Evolutionary conservation across 192 early-diverging fungal species (phyloP), one percentile per base, ranked within the genome.

Genomic region (Phlyctochytrium bullatum): DNA sequence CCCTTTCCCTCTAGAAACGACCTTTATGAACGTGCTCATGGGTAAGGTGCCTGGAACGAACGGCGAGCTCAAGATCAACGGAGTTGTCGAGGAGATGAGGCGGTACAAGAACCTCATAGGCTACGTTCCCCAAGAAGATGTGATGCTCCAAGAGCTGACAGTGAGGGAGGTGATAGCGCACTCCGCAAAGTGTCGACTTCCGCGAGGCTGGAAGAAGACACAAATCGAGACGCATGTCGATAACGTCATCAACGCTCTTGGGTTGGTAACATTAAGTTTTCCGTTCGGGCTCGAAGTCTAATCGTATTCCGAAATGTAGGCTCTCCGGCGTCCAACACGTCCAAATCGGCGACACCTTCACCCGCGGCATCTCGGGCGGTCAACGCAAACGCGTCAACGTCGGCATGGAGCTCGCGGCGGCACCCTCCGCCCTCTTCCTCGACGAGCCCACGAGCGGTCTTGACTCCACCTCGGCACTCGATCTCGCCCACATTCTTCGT

Each of bases 401-500:
- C 34, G 85, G 82, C 30, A 59, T 75, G 33, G 76, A 78, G 35
- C 62, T 73, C n/a, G 71, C 64, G 6, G 36, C 66, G 16, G 71
- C 84, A n/a, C 85, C 85, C 2, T 69, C 69, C 33, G 72, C 85
- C 25, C 69, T 87, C 32, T 87, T 87, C 59, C 60, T 92, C 65
- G 93, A 96, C 78, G 93, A 82, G 57, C 92, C 92, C 54, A 94
- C 92, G 2, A 91, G 88, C 28, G 93, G 93, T 16, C 53, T 82
- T 0, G 90, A 92, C 69, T 82, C 90, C 27, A 77, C 83, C 16
- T 90, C 89, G 20, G 75, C 86, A 23, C 78, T 75, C 31, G 88
- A 91, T 71, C 86, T 91, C 3, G 86, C 88, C 68, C 61, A 50
- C 16, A 64, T 88, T 24, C 73, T 91, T 34, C 80, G 79, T 60